Base-by-base conservation (phyloP, 208 protist genomes). In the Leishmania aethiopica region DNA sequence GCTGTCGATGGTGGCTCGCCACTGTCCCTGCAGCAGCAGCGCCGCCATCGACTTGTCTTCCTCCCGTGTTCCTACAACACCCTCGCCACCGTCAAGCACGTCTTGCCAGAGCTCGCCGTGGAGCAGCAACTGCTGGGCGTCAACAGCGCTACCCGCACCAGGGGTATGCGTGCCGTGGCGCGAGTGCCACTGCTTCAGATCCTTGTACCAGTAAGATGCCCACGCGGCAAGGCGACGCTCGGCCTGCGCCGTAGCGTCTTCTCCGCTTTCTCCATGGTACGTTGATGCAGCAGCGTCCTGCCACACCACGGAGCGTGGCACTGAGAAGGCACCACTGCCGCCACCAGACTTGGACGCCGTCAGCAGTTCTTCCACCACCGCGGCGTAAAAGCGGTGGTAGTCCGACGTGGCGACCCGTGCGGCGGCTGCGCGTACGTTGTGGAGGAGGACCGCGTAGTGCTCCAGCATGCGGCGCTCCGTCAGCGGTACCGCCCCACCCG, bases 371-470 rank as follows among this genome's bases (percentile, higher is more conserved):
- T 45, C 3, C 8, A 83, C 80, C 0, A 19, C 51, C 25, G 74
- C 4, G 13, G 72, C 80, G 64, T 75, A 83, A 15, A 73, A 25
- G 4, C 6, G 6, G 6, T 28, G 62, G 80, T 73, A 83, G 37
- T 83, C 80, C 4, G 47, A 62, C 32, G 80, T 75, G 62, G 80
- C 72, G 32, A 83, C 80, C 53, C 47, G 80, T 8, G 55, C 32
- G 15, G 80, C 80, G 4, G 80, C 72, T 8, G 28, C 35, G 49
- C 19, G 53, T 6, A 83, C 22, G 17, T 3, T 62, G 49, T 88
- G 81, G 70, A 85, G 78, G 22, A 88, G 67, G 3, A 7, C 37
- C 10, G 85, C 84, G 71, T 84, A 81, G 57, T 77, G 79, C 35
- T 67, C 49, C 73, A 83, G 37, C 51, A 79, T n/a, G 19, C 76